Evolutionary conservation across 441 rosid species (phyloP).

Genomic region (Pelargonium citronellum): DNA sequence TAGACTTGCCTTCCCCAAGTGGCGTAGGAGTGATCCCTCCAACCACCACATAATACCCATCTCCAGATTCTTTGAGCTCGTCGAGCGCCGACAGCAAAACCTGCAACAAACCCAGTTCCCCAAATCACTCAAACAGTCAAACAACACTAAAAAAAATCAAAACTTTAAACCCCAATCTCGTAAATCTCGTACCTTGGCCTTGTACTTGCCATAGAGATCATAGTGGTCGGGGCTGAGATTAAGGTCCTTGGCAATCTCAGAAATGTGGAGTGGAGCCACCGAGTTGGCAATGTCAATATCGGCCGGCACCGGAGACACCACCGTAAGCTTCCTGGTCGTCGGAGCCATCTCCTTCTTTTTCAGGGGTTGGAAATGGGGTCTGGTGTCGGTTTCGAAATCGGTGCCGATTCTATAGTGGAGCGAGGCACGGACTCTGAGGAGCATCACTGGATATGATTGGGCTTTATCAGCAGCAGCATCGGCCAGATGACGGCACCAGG

Average conservation of each 20-base stretch:
- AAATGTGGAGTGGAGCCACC: slow-evolving; percentile 72
- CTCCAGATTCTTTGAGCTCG: slow-evolving; percentile 60
- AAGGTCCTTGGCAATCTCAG: slow-evolving; percentile 76
- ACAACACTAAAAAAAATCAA: not conserved
- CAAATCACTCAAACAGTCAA: slow-evolving; percentile 8
- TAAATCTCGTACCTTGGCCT: slow-evolving; percentile 67
- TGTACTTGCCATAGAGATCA: slow-evolving; percentile 92
- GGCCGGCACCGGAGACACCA: slow-evolving; percentile 83
- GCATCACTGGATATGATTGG: not conserved
- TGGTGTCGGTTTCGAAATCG: not conserved
- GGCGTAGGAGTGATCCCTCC: slow-evolving; percentile 99
- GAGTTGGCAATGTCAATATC: slow-evolving; percentile 94
- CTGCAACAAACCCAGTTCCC: slow-evolving; percentile 26
- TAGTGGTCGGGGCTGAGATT: slow-evolving; percentile 62
- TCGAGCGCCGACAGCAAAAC: slow-evolving; percentile 72
- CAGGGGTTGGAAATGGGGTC: not conserved
- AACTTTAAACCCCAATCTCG: not conserved
- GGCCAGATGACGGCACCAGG: too few species aligned
- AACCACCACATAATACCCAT: slow-evolving; percentile 91
- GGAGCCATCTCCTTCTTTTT: slow-evolving; percentile 39
- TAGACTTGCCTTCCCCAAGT: slow-evolving; percentile 96
- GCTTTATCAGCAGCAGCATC: not conserved
- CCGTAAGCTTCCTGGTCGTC: slow-evolving; percentile 57
- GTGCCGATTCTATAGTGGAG: not conserved
- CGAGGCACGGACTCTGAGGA: not conserved